These are phyloP conservation scores for Leucoagaricus sp. DNA, from an alignment of 1,284 basidiomycete species.

Conservation along the genomic window DNA sequence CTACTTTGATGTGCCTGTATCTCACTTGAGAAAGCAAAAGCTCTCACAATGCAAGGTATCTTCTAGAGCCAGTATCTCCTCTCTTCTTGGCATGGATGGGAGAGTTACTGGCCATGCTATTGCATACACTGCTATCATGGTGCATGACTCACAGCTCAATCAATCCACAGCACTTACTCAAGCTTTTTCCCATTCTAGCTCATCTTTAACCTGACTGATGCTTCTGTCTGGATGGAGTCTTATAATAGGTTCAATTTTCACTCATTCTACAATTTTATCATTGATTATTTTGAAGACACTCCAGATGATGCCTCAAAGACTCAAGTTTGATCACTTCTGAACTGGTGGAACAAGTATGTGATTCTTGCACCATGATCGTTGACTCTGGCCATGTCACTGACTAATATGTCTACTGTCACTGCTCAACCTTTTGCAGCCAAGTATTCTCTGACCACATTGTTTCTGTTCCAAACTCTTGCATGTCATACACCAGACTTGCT, in stretches of 20 bases:
- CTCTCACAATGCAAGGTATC: no score
- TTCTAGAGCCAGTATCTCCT: slow-evolving; percentile 16
- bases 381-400: no score
- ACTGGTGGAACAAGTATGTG: neutral
- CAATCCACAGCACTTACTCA: slow-evolving; percentile 11
- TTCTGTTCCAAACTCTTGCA: no score
- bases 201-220: neutral
- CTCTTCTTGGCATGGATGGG: slow-evolving; percentile 18
- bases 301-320: neutral
- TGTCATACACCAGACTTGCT: no score
- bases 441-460: no score
- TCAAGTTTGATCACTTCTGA: neutral
- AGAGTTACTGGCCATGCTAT: slow-evolving; percentile 24
- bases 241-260: slow-evolving; percentile 25
- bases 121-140: slow-evolving; percentile 28
- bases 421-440: no score
- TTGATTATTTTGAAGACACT: slow-evolving; percentile 28
- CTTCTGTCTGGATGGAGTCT: slow-evolving; percentile 18
- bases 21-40: no score
- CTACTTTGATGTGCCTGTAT: no score
- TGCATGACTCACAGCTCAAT: slow-evolving; percentile 5
- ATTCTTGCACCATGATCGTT: no score
- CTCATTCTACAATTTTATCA: slow-evolving; percentile 25
- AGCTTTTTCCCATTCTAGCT: slow-evolving; percentile 4
- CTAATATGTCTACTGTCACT: no score